A percentile compares a stretch with the other conserved stretches of the same genome.
These are phyloP conservation scores for Alisma plantagoaquatica DNA, from an alignment of 106 monocot species.

Conservation along the genomic window DNA sequence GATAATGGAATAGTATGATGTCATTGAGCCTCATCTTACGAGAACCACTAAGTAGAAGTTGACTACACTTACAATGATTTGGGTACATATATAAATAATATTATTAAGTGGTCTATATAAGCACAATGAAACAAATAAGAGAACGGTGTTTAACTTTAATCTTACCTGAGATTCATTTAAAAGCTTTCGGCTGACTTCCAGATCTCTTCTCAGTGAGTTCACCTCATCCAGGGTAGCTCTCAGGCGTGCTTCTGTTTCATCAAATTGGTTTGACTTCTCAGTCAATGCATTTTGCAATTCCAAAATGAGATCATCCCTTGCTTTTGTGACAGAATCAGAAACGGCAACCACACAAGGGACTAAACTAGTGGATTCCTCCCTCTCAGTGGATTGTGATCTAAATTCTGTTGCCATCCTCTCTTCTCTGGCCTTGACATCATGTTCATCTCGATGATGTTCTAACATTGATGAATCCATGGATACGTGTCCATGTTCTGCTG, in stretches of 20 bases:
- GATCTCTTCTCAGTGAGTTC: conserved; percentile 46
- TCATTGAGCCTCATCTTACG: too few species aligned
- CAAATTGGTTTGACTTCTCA: conserved; percentile 52
- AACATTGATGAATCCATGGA: conserved; percentile 71
- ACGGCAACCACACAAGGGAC: conserved; percentile 18
- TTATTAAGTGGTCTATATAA: too few species aligned
- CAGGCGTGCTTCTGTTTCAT: conserved; percentile 50
- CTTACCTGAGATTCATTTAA: conserved; percentile 97
- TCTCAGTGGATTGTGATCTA: conserved; percentile 10
- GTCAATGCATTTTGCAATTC: conserved; percentile 44
- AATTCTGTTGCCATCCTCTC: conserved; percentile 12
- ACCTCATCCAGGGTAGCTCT: conserved; percentile 55
- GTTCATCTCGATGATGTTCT: conserved; percentile 39
- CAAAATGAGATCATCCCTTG: conserved; percentile 21
- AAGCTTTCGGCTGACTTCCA: conserved; percentile 66
- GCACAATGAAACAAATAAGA: neutral
- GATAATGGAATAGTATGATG: too few species aligned
- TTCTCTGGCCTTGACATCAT: conserved; percentile 23
- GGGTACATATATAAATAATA: too few species aligned
- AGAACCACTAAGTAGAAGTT: too few species aligned
- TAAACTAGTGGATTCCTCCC: conserved; percentile 11
- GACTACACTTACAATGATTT: too few species aligned
- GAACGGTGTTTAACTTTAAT: neutral
- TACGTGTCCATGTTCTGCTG: conserved; percentile 23
- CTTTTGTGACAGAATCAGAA: conserved; percentile 17